Conservation (phyloP, 169 alveolate species). For the Plasmodium inui region DNA sequence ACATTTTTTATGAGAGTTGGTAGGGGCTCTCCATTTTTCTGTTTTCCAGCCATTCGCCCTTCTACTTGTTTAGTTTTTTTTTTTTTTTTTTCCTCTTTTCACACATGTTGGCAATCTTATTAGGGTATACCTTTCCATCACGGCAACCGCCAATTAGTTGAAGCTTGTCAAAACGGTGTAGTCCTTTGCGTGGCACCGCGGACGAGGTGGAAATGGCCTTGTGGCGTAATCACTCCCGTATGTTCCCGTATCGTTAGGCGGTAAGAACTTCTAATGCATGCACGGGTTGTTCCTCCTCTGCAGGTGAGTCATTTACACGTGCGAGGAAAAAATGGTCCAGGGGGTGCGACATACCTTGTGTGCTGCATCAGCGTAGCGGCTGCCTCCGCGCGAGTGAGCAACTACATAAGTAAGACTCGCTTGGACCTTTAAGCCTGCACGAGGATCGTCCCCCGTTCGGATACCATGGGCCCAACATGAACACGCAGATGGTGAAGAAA, state of each 20-base stretch:
- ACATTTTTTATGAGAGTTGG: background rate
- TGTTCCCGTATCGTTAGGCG: too few species aligned
- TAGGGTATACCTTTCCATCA: background rate
- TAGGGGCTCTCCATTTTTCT: background rate
- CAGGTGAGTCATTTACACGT: background rate
- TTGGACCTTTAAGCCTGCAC: background rate
- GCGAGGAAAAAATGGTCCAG: background rate
- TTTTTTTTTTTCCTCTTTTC: background rate
- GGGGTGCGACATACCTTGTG: background rate
- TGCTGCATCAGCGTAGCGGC: background rate
- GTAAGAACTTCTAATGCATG: background rate
- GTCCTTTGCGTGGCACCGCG: background rate
- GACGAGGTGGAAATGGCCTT: background rate
- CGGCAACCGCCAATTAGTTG: background rate
- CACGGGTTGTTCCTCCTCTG: background rate
- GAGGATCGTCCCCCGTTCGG: background rate
- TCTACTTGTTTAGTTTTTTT: background rate
- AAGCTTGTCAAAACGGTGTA: background rate
- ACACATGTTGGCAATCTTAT: background rate
- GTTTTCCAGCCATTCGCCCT: background rate
- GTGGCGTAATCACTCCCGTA: background rate
- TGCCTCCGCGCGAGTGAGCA: background rate
- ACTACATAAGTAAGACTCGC: background rate
- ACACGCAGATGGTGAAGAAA: background rate
- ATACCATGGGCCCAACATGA: background rate